Base-by-base conservation (phyloP, 2,329 filamentous ascomycete genomes). In the Pseudogymnoascus verrucosus region DNA sequence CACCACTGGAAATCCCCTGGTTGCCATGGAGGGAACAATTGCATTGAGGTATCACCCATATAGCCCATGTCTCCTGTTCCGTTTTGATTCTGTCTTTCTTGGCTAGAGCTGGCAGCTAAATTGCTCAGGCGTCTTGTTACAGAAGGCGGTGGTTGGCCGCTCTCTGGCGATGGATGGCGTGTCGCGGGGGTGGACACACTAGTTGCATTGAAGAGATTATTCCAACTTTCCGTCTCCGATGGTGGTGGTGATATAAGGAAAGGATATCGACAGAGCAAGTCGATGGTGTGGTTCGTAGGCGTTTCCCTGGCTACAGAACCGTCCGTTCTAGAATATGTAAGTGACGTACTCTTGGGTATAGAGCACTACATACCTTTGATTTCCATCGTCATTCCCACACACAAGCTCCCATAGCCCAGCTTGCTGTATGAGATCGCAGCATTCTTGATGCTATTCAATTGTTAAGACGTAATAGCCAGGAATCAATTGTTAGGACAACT, bases 141-240 rank as follows among this genome's bases (percentile, higher is more conserved):
- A 34, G 47, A 57, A 57, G 47, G 47, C 14, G 47, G 47, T 19
- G 47, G 39, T 10, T 12, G 21, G 16, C 59, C 12, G 19, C 39
- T 23, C 12, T 31, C 37, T 40, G 37, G 47, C n/a, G 47, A 62
- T 31, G 60, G 5, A 14, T 62, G 39, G 11, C 37, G 34, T n/a
- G 60, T 62, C 10, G 39, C 44, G 6, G 39, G 39, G 16, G 39
- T 47, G 4, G 60, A 40, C 11, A 62, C 39, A 44, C 60, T 62
- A 28, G 60, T 62, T 23, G 60, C 60, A 44, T 62, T 62, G n/a
- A 62, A 62, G 34, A 62, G 26, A n/a, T 62, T 40, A 39, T 62
- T 14, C 60, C 60, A 62, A 42, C 26, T 44, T 54, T 62, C 60
- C 34, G 5, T 42, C 2, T 62, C 60, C 6, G 60, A 7, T 16